A percentile compares a stretch with the other conserved stretches of the same genome.
Conservation (phyloP, 768 basidiomycete species). For the Pleurotus giganteus region DNA sequence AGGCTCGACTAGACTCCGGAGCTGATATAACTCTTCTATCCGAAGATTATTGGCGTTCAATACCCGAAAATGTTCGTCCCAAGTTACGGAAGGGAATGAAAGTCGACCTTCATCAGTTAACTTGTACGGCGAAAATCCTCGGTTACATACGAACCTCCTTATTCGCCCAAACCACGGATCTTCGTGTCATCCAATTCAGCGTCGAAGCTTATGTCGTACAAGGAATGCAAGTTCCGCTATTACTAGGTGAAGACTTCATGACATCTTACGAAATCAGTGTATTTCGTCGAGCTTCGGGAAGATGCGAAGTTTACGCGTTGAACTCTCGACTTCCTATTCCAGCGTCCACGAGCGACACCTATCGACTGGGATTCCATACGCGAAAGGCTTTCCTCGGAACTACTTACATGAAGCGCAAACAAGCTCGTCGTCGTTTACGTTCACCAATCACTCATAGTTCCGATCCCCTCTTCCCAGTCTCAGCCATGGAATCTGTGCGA, state of each 20-base stretch:
- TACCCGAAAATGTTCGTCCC: neutral
- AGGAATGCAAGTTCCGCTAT: constrained; percentile 23
- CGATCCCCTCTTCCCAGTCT: constrained; percentile 12
- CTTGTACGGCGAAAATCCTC: constrained; percentile 12
- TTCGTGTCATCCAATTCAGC: constrained; percentile 11
- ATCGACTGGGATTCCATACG: constrained; percentile 12
- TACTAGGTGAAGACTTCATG: constrained; percentile 28
- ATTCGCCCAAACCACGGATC: neutral
- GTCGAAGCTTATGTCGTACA: constrained; percentile 24
- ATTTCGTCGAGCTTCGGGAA: constrained; percentile 4
- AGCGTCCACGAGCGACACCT: constrained; percentile 6
- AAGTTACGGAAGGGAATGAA: neutral
- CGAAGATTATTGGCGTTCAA: constrained; percentile 6
- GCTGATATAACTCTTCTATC: constrained; percentile 16
- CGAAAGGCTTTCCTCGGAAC: neutral
- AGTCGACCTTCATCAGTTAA: neutral
- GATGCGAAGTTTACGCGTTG: constrained; percentile 3
- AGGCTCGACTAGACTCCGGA: constrained; percentile 13
- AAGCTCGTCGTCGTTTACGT: neutral
- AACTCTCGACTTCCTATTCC: neutral
- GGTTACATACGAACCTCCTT: constrained; percentile 18
- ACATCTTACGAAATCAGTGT: constrained; percentile 19
- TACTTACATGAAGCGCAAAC: neutral
- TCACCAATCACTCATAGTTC: neutral
- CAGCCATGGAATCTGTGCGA: too few relatives aligned